phyloP scores from a whole-genome alignment of 164 flowering plant genomes.

The Magnolia kwangsiensis region DNA sequence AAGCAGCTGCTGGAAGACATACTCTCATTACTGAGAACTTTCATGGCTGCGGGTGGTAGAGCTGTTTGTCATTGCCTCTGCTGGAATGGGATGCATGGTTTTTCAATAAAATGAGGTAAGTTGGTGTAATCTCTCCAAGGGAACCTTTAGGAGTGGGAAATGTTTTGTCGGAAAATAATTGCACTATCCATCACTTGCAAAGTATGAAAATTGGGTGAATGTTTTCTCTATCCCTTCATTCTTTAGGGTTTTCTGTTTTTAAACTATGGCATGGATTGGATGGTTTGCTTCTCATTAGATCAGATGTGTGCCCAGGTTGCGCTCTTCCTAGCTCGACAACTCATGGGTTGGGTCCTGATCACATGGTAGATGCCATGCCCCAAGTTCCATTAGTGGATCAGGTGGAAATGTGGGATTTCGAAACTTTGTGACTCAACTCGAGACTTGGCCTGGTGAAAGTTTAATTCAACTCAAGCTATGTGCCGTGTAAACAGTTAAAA shows the following conservation, averaged over 20 bases:
- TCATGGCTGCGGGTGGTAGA: not conserved
- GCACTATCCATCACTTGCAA: not conserved
- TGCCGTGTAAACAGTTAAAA: no score
- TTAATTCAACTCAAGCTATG: no score
- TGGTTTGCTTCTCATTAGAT: not conserved
- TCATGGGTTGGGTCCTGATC: no score
- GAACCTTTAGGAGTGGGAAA: not conserved
- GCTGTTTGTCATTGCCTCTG: conserved; percentile 2
- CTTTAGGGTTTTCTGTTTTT: not conserved
- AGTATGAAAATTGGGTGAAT: not conserved
- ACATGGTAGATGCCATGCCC: no score
- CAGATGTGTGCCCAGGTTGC: no score
- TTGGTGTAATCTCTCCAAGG: conserved; percentile 2
- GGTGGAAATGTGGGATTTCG: no score
- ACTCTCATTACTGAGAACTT: not conserved
- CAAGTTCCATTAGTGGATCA: no score
- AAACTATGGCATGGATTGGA: not conserved
- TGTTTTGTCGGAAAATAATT: not conserved
- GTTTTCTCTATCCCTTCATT: not conserved
- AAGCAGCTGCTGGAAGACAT: not conserved
- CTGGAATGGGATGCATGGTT: not conserved
- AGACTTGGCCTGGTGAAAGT: no score
- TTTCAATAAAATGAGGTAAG: not conserved
- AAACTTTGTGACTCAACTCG: no score
- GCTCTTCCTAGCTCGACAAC: no score